phyloP scores from a whole-genome alignment of 495 filamentous ascomycete genomes.

The Talaromyces ruber region DNA sequence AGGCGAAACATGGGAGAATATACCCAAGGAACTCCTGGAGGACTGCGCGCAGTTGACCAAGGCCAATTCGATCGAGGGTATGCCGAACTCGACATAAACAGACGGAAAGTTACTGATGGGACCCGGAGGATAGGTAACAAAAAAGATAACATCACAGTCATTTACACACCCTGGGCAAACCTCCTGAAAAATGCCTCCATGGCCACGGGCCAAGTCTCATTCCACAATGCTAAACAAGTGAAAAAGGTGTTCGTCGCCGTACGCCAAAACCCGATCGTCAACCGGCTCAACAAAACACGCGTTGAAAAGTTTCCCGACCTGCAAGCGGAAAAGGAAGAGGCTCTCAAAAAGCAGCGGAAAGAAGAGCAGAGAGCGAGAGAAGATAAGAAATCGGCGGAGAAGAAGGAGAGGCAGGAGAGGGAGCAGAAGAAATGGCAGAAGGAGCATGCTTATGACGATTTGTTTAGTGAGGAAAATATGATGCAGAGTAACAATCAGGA shows the following conservation, averaged over 20 bases:
- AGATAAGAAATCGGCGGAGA: conserved; percentile 74
- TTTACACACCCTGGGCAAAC: conserved; percentile 98
- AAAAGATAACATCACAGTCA: conserved; percentile 92
- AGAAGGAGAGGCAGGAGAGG: conserved; percentile 63
- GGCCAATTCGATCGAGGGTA: conserved; percentile 96
- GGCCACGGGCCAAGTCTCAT: conserved; percentile 90
- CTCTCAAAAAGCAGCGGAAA: conserved; percentile 56
- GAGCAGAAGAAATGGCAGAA: conserved; percentile 87
- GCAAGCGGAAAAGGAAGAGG: conserved; percentile 65
- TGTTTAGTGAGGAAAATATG: conserved; percentile 37
- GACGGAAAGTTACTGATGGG: background rate
- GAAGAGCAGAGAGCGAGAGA: conserved; percentile 59
- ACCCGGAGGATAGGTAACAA: conserved; percentile 70
- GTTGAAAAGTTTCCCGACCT: conserved; percentile 80
- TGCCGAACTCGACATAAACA: background rate
- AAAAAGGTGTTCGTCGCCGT: conserved; percentile 66
- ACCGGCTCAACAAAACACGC: conserved; percentile 93
- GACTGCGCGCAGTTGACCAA: conserved; percentile 95
- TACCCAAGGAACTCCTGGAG: conserved; percentile 63
- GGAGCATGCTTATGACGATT: conserved; percentile 89
- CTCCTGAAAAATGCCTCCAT: conserved; percentile 93
- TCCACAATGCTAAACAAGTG: conserved; percentile 82
- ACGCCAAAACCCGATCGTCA: conserved; percentile 83
- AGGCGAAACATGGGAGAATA: conserved; percentile 76
- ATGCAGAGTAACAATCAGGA: conserved; percentile 42